These are phyloP conservation scores for Stemphylium lycopersici DNA, from an alignment of 2,329 filamentous ascomycete species.

Conservation along the genomic window DNA sequence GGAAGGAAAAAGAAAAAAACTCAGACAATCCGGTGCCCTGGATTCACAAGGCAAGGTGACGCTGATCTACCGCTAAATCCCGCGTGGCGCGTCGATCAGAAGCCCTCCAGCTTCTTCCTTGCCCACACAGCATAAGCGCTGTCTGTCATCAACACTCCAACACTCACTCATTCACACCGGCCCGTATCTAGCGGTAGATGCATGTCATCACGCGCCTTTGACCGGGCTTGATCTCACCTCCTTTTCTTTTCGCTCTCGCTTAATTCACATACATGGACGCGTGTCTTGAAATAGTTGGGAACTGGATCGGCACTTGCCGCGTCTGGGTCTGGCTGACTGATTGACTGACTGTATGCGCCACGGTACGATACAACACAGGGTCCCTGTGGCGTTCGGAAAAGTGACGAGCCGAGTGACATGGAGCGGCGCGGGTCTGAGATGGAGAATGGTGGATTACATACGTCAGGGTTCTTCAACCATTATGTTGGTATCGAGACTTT, in stretches of 20 bases:
- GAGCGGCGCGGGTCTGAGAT: no score
- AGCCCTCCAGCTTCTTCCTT: neutral
- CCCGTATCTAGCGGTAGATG: neutral
- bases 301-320: no score
- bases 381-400: no score
- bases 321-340: no score
- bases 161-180: neutral
- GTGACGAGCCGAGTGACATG: no score
- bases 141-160: neutral
- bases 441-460: no score
- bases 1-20: neutral
- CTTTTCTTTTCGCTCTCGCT: neutral
- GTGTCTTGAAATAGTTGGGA: no score
- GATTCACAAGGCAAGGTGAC: neutral
- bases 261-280: no score
- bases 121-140: neutral
- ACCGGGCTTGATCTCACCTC: neutral
- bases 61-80: slow-evolving; percentile 16
- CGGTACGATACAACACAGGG: no score
- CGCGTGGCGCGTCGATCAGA: slow-evolving; percentile 20
- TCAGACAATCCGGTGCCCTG: slow-evolving; percentile 10
- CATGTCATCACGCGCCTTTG: neutral
- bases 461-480: no score
- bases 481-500: no score
- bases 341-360: no score